A percentile compares a stretch with the other conserved stretches of the same genome.
Evolutionary conservation across 2,329 filamentous ascomycete species (phyloP).

Genomic region (Fusarium tanahbumbuense): DNA sequence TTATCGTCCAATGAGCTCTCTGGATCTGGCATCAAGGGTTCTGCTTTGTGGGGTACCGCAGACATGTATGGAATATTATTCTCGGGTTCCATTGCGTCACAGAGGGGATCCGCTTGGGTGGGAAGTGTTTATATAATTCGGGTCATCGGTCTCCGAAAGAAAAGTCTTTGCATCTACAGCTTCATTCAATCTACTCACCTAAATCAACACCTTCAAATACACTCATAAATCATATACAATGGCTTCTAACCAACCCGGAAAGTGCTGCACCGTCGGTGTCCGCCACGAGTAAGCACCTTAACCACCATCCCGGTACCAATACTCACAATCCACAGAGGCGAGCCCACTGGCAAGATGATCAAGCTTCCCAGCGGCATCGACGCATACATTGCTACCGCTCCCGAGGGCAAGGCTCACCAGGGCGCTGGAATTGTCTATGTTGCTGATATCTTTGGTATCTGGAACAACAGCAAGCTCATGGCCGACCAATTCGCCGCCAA

Average conservation of each 20-base stretch:
- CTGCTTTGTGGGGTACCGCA: slow-evolving; percentile 2
- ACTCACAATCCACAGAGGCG: slow-evolving; percentile 54
- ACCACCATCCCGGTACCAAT: neutral
- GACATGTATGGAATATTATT: neutral
- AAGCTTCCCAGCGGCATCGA: slow-evolving; percentile 59
- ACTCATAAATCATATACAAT: slow-evolving; percentile 49
- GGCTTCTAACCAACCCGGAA: slow-evolving; percentile 64
- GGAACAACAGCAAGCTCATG: slow-evolving; percentile 55
- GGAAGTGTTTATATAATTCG: slow-evolving; percentile 23
- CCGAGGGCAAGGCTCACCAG: slow-evolving; percentile 44
- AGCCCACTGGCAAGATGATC: slow-evolving; percentile 59
- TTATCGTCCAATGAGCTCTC: slow-evolving; percentile 9
- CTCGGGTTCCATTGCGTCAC: slow-evolving; percentile 39
- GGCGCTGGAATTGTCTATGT: slow-evolving; percentile 52
- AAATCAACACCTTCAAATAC: neutral
- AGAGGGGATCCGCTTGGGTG: slow-evolving; percentile 12
- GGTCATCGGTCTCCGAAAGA: slow-evolving; percentile 5
- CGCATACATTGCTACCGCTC: slow-evolving; percentile 63
- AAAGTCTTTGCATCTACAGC: neutral
- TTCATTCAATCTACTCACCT: neutral
- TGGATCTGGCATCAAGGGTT: neutral
- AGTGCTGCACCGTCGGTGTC: slow-evolving; percentile 65
- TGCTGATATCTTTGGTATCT: slow-evolving; percentile 55
- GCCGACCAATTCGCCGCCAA: slow-evolving; percentile 55
- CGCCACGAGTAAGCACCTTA: slow-evolving; percentile 61